These are phyloP conservation scores for Jasminum sambac DNA, from an alignment of 257 asterid species.

Conservation along the genomic window DNA sequence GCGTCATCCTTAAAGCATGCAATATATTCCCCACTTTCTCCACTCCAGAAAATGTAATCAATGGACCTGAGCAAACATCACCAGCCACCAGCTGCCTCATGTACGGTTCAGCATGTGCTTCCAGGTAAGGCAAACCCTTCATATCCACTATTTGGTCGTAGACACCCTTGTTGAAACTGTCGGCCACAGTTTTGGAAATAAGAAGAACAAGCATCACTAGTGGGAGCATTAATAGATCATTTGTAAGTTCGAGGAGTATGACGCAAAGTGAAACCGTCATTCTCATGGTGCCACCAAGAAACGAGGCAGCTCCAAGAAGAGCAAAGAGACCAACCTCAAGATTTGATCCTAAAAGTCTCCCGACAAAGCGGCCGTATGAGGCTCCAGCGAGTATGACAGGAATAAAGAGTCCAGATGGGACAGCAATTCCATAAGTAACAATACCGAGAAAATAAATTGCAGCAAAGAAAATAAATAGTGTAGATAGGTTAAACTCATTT, in stretches of 20 bases:
- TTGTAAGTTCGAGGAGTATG: slow-evolving; percentile 83
- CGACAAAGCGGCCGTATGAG: slow-evolving; percentile 87
- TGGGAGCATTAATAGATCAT: slow-evolving; percentile 86
- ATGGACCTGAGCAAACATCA: slow-evolving; percentile 89
- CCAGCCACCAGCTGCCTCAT: slow-evolving; percentile 83
- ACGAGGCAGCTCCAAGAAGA: slow-evolving; percentile 94
- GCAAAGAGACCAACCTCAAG: slow-evolving; percentile 80
- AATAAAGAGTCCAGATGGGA: slow-evolving; percentile 95
- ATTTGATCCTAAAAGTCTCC: slow-evolving; percentile 54
- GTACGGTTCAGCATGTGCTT: slow-evolving; percentile 91
- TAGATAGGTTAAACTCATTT: slow-evolving; percentile 59
- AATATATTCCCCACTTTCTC: slow-evolving; percentile 76
- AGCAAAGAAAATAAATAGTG: slow-evolving; percentile 58
- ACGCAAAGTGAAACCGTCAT: slow-evolving; percentile 97
- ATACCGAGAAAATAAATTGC: slow-evolving; percentile 71
- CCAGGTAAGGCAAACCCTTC: slow-evolving; percentile 95
- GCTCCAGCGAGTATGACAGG: slow-evolving; percentile 99
- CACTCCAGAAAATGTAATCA: slow-evolving; percentile 69
- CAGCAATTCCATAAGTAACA: slow-evolving; percentile 89
- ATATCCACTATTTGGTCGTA: slow-evolving; percentile 89
- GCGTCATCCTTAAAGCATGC: slow-evolving; percentile 58
- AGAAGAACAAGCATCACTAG: slow-evolving; percentile 89
- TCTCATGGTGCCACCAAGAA: slow-evolving; percentile 98
- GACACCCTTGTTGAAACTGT: slow-evolving; percentile 77
- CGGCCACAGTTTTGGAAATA: slow-evolving; percentile 89